Evolutionary conservation across 2,329 filamentous ascomycete species (phyloP), one percentile per base, ranked within the genome.

Genomic region (Claviceps capensis): DNA sequence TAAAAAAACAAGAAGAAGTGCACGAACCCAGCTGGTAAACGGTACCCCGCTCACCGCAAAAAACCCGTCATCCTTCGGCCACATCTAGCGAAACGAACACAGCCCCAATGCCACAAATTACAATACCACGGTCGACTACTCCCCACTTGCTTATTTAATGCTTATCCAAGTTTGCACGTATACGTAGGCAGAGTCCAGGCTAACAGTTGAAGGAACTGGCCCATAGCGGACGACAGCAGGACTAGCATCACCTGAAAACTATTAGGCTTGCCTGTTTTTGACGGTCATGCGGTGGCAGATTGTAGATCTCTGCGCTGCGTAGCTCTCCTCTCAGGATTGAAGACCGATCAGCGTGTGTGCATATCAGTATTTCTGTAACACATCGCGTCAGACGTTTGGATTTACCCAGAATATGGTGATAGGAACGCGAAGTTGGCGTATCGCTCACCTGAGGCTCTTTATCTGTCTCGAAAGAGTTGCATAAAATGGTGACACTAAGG

Each of bases 401-500:
- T 42, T 49, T 11, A 16, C 14, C 22, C n/a, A 19, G 23, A 13
- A 9, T 40, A 19, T 19, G 30, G 46, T 19, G 36, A 17, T 23
- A 47, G 42, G 13, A 23, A 23, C 26, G 44, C 26, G 11, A n/a
- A n/a, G 34, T 9, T 22, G 42, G 23, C 40, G 4, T 16, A 17
- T 45, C 36, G 17, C 47, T 37, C 47, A 49, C 47, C 47, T 41
- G 47, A 52, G 41, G 41, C 47, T 49, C 17, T 44, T 17, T 14
- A 13, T 16, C 23, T 44, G 11, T 48, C 47, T 13, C 38, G 37
- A 22, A 23, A 26, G 17, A 48, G 44, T 48, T 23, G 38, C 45
- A 30, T 11, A 34, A 34, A 50, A 43, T 17, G 30, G 7, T 30
- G 48, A 30, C 23, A 7, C 40, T 36, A 34, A 3, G 13, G 38